Evolutionary conservation across 345 rosid species (phyloP), one percentile per base, ranked within the genome.

Genomic region (Syzygium jambos): DNA sequence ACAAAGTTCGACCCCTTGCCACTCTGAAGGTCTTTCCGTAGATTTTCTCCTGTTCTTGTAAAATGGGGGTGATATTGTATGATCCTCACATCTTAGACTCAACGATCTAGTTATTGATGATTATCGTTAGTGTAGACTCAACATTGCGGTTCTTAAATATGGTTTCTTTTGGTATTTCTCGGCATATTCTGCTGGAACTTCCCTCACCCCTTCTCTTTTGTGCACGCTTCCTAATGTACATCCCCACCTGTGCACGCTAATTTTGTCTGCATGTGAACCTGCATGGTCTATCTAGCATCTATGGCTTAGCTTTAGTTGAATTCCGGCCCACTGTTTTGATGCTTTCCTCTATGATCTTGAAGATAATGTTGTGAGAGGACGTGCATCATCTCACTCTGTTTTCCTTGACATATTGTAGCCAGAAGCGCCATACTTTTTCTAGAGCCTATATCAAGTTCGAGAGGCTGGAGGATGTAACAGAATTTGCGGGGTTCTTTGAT

Each of bases 401-500:
- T 78, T 83, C 51, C 49, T 85, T 52, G 27, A 86, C 86, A 73
- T 87, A 53, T 93, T 90, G 92, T 93, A 95, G 98, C 90, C 94
- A 90, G 90, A 95, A 91, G 92, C 94, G 89, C 85, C 94, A 91
- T 88, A 90, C 89, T 11, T 91, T 88, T 91, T 92, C 98, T 49
- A 92, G 94, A 92, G 95, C 95, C 17, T 95, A 94, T 89, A 90
- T 95, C 73, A 93, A 95, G 88, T 94, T 95, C 90, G 92, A 87
- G 86, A 92, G 89, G 85, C 87, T 93, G 3, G 96, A 93, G 82
- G 95, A 95, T 86, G 95, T 95, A 82, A 85, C 94, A 54, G 95
- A 93, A 90, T 95, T 95, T 90, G 96, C 95, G 1, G 95, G 94
- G 91, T 92, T 93, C 90, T 95, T 94, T 89, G 90, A 92, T 55